A percentile compares a stretch with the other conserved stretches of the same genome.
These are phyloP conservation scores for Acrasis kona DNA, from an alignment of 78 protist genomes.

Conservation along the genomic window DNA sequence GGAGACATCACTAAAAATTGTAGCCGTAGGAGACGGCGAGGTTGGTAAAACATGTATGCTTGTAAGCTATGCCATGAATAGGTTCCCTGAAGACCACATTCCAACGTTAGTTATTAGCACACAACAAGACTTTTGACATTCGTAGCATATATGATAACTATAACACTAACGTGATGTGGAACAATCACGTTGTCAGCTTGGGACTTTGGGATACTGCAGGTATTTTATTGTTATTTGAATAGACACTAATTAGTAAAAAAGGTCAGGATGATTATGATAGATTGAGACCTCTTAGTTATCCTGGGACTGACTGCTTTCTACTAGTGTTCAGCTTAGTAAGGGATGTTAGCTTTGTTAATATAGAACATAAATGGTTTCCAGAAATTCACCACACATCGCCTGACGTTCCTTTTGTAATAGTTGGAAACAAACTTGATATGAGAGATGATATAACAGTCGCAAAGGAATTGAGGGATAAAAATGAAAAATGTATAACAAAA, in stretches of 20 bases:
- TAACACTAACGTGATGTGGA: slow-evolving; percentile 64
- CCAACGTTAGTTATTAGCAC: no score
- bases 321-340: slow-evolving; percentile 48
- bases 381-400: slow-evolving; percentile 83
- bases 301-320: slow-evolving; percentile 36
- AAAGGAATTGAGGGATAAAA: neutral
- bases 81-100: no score
- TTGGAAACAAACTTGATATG: slow-evolving; percentile 82
- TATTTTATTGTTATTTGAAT: no score
- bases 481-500: slow-evolving; percentile 4
- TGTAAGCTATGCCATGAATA: no score
- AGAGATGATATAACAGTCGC: slow-evolving; percentile 18
- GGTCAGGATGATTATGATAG: neutral
- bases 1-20: no score
- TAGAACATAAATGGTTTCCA: slow-evolving; percentile 55
- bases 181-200: slow-evolving; percentile 34
- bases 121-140: no score
- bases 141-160: no score
- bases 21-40: no score
- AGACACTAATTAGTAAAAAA: slow-evolving; percentile 40
- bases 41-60: no score
- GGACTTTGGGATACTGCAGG: slow-evolving; percentile 96
- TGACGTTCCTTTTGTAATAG: slow-evolving; percentile 65
- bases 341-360: slow-evolving; percentile 12
- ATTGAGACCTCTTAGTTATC: slow-evolving; percentile 37